Evolutionary conservation across 1,284 basidiomycete genomes (phyloP), one percentile per base, ranked within the genome.

Genomic region (Microbotryum violaceum): DNA sequence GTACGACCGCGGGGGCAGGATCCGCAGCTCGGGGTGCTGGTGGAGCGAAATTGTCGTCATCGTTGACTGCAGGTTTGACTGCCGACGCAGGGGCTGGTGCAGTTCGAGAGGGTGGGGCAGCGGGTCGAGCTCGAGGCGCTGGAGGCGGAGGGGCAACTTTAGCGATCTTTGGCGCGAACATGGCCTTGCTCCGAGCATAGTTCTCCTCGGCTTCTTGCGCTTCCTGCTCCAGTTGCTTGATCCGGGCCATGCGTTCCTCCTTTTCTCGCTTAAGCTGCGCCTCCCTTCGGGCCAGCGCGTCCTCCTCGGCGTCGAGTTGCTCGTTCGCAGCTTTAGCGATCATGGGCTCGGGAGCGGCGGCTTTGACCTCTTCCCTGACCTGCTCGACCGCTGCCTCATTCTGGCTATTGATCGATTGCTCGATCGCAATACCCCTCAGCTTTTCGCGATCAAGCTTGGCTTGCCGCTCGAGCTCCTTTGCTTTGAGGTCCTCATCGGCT

Each of bases 211-310:
- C 88, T 86, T 55, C 78, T 79, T 57, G 85, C 82, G 73, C 61
- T 86, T 81, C 72, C 77, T 80, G 56, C 89, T 81, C 51, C 33
- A 74, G 62, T 58, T 71, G 57, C 54, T 67, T 65, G 46, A 73
- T 66, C 16, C 68, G 56, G 7, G 57, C 62, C 33, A 66, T 44
- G 3, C 70, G 64, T 56, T 69, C 67, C 3, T 82, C 74, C 54
- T 82, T 81, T 70, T 89, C 88, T 60, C 88, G 79, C 64, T 87
- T 85, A 64, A 87, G 85, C 2, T 87, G 86, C 70, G 87, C 86
- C 70, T 81, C 82, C 73, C 92, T 88, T 0, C 88, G 88, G 48
- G 80, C 77, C 54, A 80, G 80, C 0, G 82, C 83, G 73, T 86
- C 88, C 74, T 89, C 89, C 71, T 91, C 89, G 0, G 88, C 89